Base-by-base conservation (phyloP, 2,329 filamentous ascomycete genomes). In the Ophiosphaerella herpotricha region DNA sequence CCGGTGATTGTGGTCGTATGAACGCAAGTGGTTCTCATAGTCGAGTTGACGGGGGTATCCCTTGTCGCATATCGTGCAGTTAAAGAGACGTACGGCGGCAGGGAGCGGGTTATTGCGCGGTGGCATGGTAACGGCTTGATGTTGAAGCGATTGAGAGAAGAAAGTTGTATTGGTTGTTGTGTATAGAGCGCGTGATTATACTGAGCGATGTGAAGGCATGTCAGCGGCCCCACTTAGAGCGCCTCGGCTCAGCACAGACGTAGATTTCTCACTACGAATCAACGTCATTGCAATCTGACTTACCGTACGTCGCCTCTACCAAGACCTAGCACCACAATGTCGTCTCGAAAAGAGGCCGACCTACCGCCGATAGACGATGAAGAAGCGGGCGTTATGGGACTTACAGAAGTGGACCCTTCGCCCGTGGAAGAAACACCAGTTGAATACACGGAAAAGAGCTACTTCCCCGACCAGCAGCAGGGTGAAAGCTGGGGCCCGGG, bases 41-140 rank as follows among this genome's bases (percentile, higher is more conserved):
- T 97, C 93, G 70, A 95, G 93, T 82, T 96, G 93, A 48, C 94
- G 91, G 1, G 87, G 86, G 76, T 97, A 99, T 64, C 92, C 93
- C 77, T 97, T 97, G 57, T 88, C 61, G 78, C 94, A 97, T 46
- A 97, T 84, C 35, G 86, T 84, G 78, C 85, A 73, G 44, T 64
- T 64, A 62, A 72, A 72, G 52, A 63, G 52, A 43, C 64, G 64
- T 46, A 68, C 60, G 8, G 68, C 80, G 24, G 65, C 79, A 49
- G 62, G 58, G 33, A 65, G 50, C 29, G 82, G 85, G 12, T 63
- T 61, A 33, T 69, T 70, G 66, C 81, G 67, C 62, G 63, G 59
- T 14, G 60, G 58, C 61, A 62, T 66, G 7, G 23, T 57, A 44
- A 23, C 13, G 45, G 13, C 9, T 36, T 7, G 21, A 29, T 29